Evolutionary conservation across 345 rosid genomes (phyloP).

Genomic region (Alliaria petiolata): DNA sequence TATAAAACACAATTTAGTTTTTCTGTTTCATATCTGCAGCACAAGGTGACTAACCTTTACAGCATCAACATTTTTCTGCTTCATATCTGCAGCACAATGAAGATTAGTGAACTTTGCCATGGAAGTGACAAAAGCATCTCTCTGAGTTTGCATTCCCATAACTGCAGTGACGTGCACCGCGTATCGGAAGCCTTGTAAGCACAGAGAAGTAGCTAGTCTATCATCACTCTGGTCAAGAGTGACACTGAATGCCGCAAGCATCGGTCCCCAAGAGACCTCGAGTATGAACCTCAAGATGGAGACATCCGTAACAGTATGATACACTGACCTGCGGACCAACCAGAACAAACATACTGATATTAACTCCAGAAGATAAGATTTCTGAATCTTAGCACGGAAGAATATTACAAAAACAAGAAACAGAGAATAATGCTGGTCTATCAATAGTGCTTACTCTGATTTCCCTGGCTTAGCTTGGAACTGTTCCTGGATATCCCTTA

Average conservation of each 20-base stretch:
- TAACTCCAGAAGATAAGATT: neutral
- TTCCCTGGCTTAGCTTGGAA: conserved; percentile 86
- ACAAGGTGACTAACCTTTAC: conserved; percentile 97
- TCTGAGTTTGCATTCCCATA: conserved; percentile 96
- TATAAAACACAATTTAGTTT: conserved; percentile 47
- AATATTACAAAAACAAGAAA: neutral
- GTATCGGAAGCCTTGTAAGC: conserved; percentile 78
- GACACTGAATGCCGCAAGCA: conserved; percentile 96
- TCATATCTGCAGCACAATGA: conserved; percentile 98
- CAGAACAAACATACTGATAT: neutral
- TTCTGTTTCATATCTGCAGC: conserved; percentile 98
- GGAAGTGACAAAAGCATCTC: conserved; percentile 98
- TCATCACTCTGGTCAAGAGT: conserved; percentile 96
- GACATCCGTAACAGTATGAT: conserved; percentile 72
- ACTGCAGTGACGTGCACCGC: conserved; percentile 93
- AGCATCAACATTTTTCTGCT: conserved; percentile 93
- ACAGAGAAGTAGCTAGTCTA: conserved; percentile 80
- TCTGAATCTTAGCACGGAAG: neutral
- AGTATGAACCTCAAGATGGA: conserved; percentile 91
- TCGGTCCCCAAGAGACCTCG: conserved; percentile 97
- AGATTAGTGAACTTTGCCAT: conserved; percentile 95
- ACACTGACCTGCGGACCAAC: conserved; percentile 55
- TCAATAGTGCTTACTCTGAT: conserved; percentile 64
- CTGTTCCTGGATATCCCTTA: conserved; percentile 89
- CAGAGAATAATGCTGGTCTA: neutral